phyloP scores from a whole-genome alignment of 2,329 filamentous ascomycete genomes.

The Acarospora socialis region DNA sequence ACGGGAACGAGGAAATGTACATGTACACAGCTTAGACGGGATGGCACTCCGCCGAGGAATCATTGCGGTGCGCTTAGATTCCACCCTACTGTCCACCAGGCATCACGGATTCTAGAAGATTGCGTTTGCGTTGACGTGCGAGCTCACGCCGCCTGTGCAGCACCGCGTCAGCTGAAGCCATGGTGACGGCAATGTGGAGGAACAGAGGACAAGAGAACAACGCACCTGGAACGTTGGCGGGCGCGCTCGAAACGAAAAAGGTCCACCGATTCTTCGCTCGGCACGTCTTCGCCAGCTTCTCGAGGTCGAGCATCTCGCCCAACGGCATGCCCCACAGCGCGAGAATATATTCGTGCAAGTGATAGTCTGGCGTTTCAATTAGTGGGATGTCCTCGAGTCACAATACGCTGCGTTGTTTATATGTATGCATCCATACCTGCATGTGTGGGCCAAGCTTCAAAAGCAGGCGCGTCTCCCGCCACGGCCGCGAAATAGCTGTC shows the following conservation, averaged over 20 bases:
- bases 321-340: constrained; percentile 21
- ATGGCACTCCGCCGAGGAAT: too few relatives aligned
- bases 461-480: constrained; percentile 40
- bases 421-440: not conserved
- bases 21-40: too few relatives aligned
- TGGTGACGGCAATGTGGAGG: not conserved
- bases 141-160: not conserved
- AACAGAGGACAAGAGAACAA: not conserved
- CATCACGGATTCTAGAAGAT: constrained; percentile 8
- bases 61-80: too few relatives aligned
- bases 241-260: constrained; percentile 23
- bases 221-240: constrained; percentile 18
- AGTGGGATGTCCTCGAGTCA: too few relatives aligned
- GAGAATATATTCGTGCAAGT: constrained; percentile 20
- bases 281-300: constrained; percentile 20
- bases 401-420: too few relatives aligned
- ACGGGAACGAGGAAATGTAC: too few relatives aligned
- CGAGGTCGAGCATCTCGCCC: constrained; percentile 24
- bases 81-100: too few relatives aligned
- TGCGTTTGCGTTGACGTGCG: constrained; percentile 6
- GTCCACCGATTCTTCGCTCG: constrained; percentile 19
- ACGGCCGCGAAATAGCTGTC: constrained; percentile 47
- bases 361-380: too few relatives aligned
- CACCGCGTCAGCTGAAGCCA: constrained; percentile 2
- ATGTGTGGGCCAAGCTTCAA: constrained; percentile 41